Conservation (phyloP, 169 alveolate genomes). For the Theileria parva region DNA sequence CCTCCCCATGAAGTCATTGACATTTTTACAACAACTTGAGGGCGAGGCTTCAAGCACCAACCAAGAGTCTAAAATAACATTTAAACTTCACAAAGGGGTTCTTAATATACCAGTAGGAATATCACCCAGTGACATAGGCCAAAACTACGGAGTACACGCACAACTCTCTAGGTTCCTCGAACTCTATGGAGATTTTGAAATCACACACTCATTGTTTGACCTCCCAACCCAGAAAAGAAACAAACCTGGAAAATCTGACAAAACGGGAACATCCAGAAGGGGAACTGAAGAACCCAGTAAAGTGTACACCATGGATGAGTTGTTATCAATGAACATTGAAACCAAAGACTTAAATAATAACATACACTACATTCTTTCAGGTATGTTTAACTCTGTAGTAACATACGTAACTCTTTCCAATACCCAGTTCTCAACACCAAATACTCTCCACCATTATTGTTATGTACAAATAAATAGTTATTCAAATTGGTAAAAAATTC, state of each 20-base stretch:
- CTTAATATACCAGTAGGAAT: slow-evolving; percentile 4
- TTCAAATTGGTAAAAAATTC: background rate
- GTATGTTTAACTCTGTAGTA: background rate
- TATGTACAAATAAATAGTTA: background rate
- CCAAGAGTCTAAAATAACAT: background rate
- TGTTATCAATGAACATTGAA: slow-evolving; percentile 8
- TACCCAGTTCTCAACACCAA: background rate
- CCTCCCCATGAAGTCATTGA: slow-evolving; percentile 16
- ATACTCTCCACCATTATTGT: background rate
- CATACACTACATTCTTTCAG: slow-evolving; percentile 25
- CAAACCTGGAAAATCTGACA: background rate
- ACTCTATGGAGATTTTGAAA: slow-evolving; percentile 16
- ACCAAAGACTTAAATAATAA: slow-evolving; percentile 6
- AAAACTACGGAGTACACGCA: slow-evolving; percentile 6
- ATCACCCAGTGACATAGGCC: slow-evolving; percentile 11
- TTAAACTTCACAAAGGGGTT: background rate
- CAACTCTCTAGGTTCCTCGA: slow-evolving; percentile 10
- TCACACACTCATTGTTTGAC: slow-evolving; percentile 25
- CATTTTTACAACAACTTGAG: background rate
- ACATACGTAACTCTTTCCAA: background rate
- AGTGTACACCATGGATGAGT: slow-evolving; percentile 18
- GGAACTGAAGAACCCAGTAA: slow-evolving; percentile 7
- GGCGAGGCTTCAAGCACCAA: slow-evolving; percentile 19
- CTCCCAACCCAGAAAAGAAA: background rate
- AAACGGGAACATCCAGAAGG: background rate